A percentile compares a stretch with the other conserved stretches of the same genome.
phyloP scores from a whole-genome alignment of 2,329 filamentous ascomycete species.

The Capronia epimyces region DNA sequence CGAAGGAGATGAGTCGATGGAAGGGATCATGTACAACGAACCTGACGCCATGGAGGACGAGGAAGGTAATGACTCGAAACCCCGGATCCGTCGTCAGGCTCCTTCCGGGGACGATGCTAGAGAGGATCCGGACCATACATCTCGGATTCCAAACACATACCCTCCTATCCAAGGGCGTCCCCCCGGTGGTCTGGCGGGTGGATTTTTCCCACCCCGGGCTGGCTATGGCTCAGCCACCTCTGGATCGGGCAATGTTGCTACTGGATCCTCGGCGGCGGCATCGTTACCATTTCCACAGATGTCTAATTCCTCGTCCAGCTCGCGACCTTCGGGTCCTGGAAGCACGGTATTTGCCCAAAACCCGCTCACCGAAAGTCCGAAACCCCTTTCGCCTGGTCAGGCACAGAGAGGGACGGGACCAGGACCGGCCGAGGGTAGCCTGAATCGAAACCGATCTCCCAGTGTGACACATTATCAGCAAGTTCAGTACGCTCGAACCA shows the following conservation, averaged over 20 bases:
- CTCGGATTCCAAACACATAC: slow-evolving; percentile 68
- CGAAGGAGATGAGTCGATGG: slow-evolving; percentile 55
- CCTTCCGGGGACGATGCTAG: slow-evolving; percentile 47
- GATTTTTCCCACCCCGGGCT: slow-evolving; percentile 59
- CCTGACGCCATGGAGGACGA: slow-evolving; percentile 47
- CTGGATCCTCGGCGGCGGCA: slow-evolving; percentile 45
- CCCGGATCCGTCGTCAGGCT: slow-evolving; percentile 70
- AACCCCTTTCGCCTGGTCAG: slow-evolving; percentile 57
- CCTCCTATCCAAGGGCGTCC: slow-evolving; percentile 59
- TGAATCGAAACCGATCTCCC: slow-evolving; percentile 42
- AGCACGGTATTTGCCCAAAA: slow-evolving; percentile 64
- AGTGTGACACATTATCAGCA: slow-evolving; percentile 41
- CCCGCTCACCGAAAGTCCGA: slow-evolving; percentile 79
- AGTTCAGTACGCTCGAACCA: slow-evolving; percentile 28
- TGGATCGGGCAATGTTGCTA: slow-evolving; percentile 42
- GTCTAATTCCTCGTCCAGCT: slow-evolving; percentile 35
- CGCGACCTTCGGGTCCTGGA: slow-evolving; percentile 38
- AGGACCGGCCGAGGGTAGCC: slow-evolving; percentile 34
- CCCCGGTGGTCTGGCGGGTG: slow-evolving; percentile 46
- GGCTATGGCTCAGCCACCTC: slow-evolving; percentile 48
- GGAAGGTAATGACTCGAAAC: slow-evolving; percentile 40
- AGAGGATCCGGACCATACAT: slow-evolving; percentile 36
- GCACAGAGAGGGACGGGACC: slow-evolving; percentile 34
- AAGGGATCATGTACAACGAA: slow-evolving; percentile 56
- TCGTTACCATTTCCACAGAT: slow-evolving; percentile 38